A percentile compares a stretch with the other conserved stretches of the same genome.
Evolutionary conservation across 106 monocot species (phyloP).

Genomic region (Alisma plantagoaquatica): DNA sequence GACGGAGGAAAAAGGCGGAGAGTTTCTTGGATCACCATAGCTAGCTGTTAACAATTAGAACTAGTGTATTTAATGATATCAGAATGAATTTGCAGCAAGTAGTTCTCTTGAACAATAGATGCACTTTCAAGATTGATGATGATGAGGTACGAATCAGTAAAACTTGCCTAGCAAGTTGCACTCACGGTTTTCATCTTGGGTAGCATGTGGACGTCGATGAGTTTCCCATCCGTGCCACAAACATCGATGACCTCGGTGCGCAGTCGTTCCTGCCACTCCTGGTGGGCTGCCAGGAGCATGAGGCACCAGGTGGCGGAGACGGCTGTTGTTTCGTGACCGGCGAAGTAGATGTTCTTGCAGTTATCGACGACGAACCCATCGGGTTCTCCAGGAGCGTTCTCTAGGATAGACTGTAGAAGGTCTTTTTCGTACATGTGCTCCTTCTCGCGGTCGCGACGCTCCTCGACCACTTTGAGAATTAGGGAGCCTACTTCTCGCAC

Average conservation of each 20-base stretch:
- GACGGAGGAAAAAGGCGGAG: slow-evolving; percentile 60
- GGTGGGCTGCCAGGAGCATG: slow-evolving; percentile 46
- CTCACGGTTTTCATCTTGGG: slow-evolving; percentile 54
- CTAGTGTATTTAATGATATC: no score
- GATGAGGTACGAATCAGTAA: no score
- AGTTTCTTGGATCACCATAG: slow-evolving; percentile 75
- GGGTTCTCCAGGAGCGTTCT: slow-evolving; percentile 7
- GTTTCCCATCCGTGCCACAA: no score
- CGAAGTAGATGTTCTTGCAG: slow-evolving; percentile 80
- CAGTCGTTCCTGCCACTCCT: slow-evolving; percentile 47
- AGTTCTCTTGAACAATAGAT: no score
- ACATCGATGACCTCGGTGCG: slow-evolving; percentile 41
- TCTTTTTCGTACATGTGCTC: slow-evolving; percentile 11
- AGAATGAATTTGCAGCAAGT: no score
- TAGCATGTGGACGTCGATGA: slow-evolving; percentile 25
- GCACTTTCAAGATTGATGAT: no score
- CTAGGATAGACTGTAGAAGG: slow-evolving; percentile 37
- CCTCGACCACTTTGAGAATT: slow-evolving; percentile 36
- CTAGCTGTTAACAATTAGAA: no score
- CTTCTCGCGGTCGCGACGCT: slow-evolving; percentile 5
- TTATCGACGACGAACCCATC: slow-evolving; percentile 65
- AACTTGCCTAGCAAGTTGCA: no score
- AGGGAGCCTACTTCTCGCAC: slow-evolving; percentile 18
- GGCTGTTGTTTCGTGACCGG: slow-evolving; percentile 55
- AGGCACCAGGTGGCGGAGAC: slow-evolving; percentile 38